A percentile compares a stretch with the other conserved stretches of the same genome.
Conservation (phyloP, 164 flowering plant genomes). For the Liriodendron chinense region DNA sequence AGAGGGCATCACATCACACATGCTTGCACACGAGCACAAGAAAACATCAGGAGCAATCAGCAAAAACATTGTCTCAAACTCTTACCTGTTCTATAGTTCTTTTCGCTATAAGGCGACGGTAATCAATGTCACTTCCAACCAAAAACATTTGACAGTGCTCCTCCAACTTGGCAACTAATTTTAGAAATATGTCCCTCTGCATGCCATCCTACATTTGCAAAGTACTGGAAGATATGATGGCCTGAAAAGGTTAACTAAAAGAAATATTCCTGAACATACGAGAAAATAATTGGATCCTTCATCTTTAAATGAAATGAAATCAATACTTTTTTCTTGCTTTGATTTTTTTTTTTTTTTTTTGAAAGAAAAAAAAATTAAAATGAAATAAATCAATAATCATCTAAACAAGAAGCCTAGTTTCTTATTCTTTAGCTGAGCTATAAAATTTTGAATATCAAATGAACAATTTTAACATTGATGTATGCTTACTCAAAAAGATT, state of each 20-base stretch:
- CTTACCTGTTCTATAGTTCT: constrained; percentile 50
- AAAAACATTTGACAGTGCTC: constrained; percentile 66
- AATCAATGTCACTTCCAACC: constrained; percentile 91
- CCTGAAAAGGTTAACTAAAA: not conserved
- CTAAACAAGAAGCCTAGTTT: not conserved
- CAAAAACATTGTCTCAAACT: not conserved
- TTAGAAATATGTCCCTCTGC: constrained; percentile 81
- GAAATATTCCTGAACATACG: not conserved
- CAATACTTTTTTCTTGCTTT: too few species aligned
- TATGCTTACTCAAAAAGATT: too few species aligned
- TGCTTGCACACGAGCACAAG: not conserved
- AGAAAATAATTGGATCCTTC: too few species aligned
- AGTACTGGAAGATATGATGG: not conserved
- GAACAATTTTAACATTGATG: too few species aligned
- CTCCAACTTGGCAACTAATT: constrained; percentile 55
- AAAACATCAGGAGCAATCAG: not conserved
- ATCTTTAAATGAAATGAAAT: not conserved
- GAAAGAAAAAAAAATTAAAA: not conserved
- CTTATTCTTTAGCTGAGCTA: not conserved
- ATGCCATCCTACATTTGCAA: constrained; percentile 77
- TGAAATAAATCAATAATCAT: not conserved
- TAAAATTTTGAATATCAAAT: too few species aligned
- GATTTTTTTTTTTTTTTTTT: too few species aligned
- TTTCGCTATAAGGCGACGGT: constrained; percentile 76
- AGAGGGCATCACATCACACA: not conserved